Evolutionary conservation across 176 grass and related monocot species (phyloP).

Genomic region (Rhynchospora tenuis): DNA sequence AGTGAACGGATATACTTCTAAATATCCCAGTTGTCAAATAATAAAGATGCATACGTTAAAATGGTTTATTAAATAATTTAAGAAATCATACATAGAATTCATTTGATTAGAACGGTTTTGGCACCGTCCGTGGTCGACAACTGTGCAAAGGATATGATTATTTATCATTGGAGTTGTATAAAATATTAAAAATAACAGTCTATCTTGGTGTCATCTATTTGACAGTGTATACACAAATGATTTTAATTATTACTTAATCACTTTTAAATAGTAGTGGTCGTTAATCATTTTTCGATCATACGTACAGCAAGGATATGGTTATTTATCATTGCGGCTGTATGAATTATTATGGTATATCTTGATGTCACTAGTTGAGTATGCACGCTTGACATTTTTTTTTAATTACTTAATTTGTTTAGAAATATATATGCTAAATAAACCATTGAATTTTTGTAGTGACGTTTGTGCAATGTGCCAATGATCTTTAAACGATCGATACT

Average conservation of each 20-base stretch:
- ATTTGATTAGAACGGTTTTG: background rate
- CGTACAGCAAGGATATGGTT: background rate
- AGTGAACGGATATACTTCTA: background rate
- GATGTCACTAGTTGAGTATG: background rate
- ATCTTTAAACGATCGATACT: background rate
- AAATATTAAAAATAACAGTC: background rate
- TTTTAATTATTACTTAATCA: background rate
- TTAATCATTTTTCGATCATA: background rate
- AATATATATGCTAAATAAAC: background rate
- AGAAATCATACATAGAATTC: background rate
- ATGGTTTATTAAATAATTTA: background rate
- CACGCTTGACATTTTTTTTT: background rate
- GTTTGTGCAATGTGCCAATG: background rate
- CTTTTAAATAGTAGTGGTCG: background rate
- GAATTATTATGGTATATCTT: background rate
- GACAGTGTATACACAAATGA: background rate
- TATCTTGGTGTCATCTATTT: background rate
- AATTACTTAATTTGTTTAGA: background rate
- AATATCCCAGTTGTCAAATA: no score
- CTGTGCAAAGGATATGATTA: constrained; percentile 3
- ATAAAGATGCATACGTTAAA: background rate
- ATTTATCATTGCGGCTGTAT: background rate
- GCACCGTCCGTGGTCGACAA: background rate
- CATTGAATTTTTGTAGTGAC: background rate
- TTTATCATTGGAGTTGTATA: constrained; percentile 5